A percentile compares a stretch with the other conserved stretches of the same genome.
Conservation (phyloP, 2,329 filamentous ascomycete species). For the Ceratocystis diversiconidia region DNA sequence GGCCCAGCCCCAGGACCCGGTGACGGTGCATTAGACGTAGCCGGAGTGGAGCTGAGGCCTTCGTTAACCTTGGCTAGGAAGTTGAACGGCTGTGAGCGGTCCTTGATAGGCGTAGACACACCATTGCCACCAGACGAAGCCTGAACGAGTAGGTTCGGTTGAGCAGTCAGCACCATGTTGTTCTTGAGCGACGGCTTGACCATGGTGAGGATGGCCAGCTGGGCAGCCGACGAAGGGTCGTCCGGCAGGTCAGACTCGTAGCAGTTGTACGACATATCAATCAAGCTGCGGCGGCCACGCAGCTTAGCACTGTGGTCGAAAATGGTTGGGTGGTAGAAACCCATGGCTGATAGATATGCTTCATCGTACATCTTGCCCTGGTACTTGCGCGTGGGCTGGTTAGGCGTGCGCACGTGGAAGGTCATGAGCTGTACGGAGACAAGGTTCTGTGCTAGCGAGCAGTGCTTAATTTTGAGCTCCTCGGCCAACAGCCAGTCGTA, state of each 20-base stretch:
- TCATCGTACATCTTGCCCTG: constrained; percentile 96
- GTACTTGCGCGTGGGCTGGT: constrained; percentile 83
- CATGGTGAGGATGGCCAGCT: constrained; percentile 49
- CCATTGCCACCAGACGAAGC: constrained; percentile 27
- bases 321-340: constrained; percentile 77
- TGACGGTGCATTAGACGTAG: constrained; percentile 73
- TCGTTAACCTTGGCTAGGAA: constrained; percentile 53
- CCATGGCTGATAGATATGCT: constrained; percentile 84
- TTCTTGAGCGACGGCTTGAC: constrained; percentile 45
- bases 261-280: constrained; percentile 79
- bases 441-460: constrained; percentile 78
- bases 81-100: constrained; percentile 52
- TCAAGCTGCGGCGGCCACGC: constrained; percentile 59
- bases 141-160: constrained; percentile 32
- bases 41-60: constrained; percentile 61
- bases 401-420: constrained; percentile 79
- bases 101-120: constrained; percentile 46
- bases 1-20: constrained; percentile 65
- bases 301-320: constrained; percentile 78
- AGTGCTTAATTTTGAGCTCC: constrained; percentile 86
- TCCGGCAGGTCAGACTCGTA: constrained; percentile 82
- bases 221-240: constrained; percentile 74
- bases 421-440: constrained; percentile 79
- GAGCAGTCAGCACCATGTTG: constrained; percentile 20
- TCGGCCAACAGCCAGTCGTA: constrained; percentile 91